Evolutionary conservation across 2,329 filamentous ascomycete species (phyloP), one percentile per base, ranked within the genome.

Genomic region (Metarhizium rileyi): DNA sequence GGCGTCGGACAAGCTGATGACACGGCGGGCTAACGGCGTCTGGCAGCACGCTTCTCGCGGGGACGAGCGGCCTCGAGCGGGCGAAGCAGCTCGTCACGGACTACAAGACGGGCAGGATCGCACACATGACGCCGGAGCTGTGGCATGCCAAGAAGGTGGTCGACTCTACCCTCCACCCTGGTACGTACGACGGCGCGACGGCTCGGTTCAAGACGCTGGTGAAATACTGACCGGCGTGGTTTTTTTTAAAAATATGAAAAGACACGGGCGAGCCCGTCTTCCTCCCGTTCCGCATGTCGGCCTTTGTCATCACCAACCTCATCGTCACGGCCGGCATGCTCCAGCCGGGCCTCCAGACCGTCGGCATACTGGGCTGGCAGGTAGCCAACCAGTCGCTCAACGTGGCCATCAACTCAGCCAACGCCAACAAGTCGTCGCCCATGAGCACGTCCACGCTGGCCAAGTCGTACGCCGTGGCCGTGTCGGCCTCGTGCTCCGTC

Each of bases 121-220:
- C 77, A 58, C 71, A 80, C 48, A 95, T 97, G 89, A 95, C 84
- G 18, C 84, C 88, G 2, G 87, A 95, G 61, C 72, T 98, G 59
- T 98, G 93, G 93, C 75, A 80, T 55, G 93, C 93, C 42, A 98
- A 98, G 79, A 96, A 96, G 76, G 83, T 95, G 57, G 87, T 97
- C 50, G 93, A 98, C 69, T 91, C 93, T 53, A 98, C 93, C 14
- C 71, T 98, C 56, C 93, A 98, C 66, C 93, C 93, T 57, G 90
- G 90, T 94, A 81, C 57, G 76, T 6, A 40, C 6, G 36, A 16
- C n/a, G 16, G 9, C 22, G 40, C n/a, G n/a, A n/a, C n/a, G n/a
- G n/a, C n/a, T n/a, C n/a, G n/a, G n/a, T n/a, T n/a, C 41, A 10
- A 16, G 18, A 40, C 36, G 36, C 36, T n/a, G n/a, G n/a, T n/a